Base-by-base conservation (phyloP, 305 asterid genomes). In the Fraxinus sp. region DNA sequence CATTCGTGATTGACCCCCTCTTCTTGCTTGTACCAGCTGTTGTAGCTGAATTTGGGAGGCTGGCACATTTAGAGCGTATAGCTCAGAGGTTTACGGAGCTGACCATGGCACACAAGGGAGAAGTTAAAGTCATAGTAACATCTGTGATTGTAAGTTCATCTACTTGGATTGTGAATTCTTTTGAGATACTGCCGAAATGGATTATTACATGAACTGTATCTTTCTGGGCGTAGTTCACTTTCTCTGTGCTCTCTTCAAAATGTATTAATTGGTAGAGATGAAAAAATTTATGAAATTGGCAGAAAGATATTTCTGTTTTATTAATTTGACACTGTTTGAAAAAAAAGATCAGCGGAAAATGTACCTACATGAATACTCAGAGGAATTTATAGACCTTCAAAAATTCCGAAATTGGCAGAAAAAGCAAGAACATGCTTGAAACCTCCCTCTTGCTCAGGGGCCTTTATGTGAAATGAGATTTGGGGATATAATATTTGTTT, bases 91-190 rank as follows among this genome's bases (percentile, higher is more conserved):
- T 90, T 82, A 68, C 87, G 10, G 93, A 91, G 86, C 81, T 91
- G 75, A 90, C 90, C 82, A 90, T 91, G 95, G 93, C 93, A 76
- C 93, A 89, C 78, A 86, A 74, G 85, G 93, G 93, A 41, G 93
- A 91, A 84, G 86, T 91, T 72, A 90, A 85, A 84, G 93, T 88
- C 83, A 87, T 46, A 81, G 93, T 91, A 28, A 91, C 93, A 80
- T 77, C 92, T 78, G 95, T 89, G 79, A 90, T 91, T 78, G 93
- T 90, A 83, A 91, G 95, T 85, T 77, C 77, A 24, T 68, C 49
- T 13, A 24, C 74, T 39, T 41, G 11, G 36, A 57, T 26, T 81
- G 72, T 64, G 22, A 28, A 74, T 24, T 68, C n/a, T 68, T 11
- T 68, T 3, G 3, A 28, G 74, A 26, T 68, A 11, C 37, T 68